Evolutionary conservation across 2,329 filamentous ascomycete genomes (phyloP), one percentile per base, ranked within the genome.

Genomic region (Aspergillus sp.): DNA sequence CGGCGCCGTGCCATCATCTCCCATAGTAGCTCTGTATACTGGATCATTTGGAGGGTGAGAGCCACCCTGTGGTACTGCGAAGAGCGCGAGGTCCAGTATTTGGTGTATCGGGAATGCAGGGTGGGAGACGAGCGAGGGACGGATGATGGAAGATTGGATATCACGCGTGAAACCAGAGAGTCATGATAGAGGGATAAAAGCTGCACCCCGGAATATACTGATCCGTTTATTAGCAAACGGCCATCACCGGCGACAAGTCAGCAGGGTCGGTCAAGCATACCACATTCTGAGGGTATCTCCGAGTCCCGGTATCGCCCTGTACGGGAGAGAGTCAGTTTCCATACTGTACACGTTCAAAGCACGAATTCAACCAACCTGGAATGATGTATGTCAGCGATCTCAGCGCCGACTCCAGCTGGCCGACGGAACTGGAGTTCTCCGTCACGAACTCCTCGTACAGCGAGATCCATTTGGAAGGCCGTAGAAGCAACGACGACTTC

Each of bases 331-430:
- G 26, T 26, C 24, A 34, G 35, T 40, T 32, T 20, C 37, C 13
- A n/a, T 33, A 24, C 24, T 29, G 17, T 14, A 29, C 17, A 28
- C 6, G 13, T 17, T 29, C 4, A 32, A 7, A 14, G 13, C 15
- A 8, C 15, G 25, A 15, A 32, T 14, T 32, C 15, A 11, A 22
- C 42, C 34, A 29, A 57, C 82, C 88, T 36, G 89, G 91, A 30
- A 96, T 91, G 44, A 98, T 86, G 58, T 98, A 98, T 29, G 89
- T 95, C 44, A 98, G 66, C 16, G 86, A 94, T 24, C 91, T 78
- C 53, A 98, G 67, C 10, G 86, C 86, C 42, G 85, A 93, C 67
- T 98, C 91, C 42, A 98, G 89, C 66, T 94, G 88, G 30, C 86
- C 85, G 33, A 98, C 86, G 38, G 93, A 86, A 52, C 86, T 82